Evolutionary conservation across 2,329 filamentous ascomycete species (phyloP).

Genomic region (Fusarium stilboides): DNA sequence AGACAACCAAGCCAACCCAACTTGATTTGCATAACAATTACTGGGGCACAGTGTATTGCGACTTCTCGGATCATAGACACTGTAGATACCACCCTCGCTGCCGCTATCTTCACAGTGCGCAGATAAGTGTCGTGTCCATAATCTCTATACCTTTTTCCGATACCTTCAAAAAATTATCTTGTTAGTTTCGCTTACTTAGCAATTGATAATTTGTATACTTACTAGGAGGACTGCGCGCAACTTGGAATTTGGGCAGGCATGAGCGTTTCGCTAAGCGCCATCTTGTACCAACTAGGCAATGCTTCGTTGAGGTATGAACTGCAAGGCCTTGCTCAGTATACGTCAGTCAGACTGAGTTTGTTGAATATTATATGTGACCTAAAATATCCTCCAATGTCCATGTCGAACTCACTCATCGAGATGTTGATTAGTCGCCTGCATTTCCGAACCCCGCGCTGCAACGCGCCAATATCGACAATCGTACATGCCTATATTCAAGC

Average conservation of each 20-base stretch:
- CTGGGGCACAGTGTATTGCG: slow-evolving; percentile 36
- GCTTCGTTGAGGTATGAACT: slow-evolving; percentile 6
- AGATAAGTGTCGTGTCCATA: too few species aligned
- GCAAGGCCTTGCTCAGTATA: background rate
- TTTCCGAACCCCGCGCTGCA: background rate
- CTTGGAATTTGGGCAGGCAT: background rate
- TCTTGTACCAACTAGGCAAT: background rate
- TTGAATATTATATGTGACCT: background rate
- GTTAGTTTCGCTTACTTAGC: too few species aligned
- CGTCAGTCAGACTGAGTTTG: background rate
- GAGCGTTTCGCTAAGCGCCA: background rate
- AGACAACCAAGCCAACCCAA: slow-evolving; percentile 36
- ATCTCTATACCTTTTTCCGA: background rate
- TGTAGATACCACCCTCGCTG: rapidly evolving
- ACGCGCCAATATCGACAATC: background rate
- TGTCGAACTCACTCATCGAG: background rate
- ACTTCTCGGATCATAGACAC: rapidly evolving
- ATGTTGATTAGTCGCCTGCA: background rate
- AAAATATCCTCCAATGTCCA: background rate
- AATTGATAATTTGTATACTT: background rate
- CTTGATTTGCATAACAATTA: slow-evolving; percentile 24
- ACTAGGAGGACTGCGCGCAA: background rate
- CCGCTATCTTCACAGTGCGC: slow-evolving; percentile 15
- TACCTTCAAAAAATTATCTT: too few species aligned
- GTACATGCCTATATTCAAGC: background rate